Evolutionary conservation across 352 stramenopile genomes (phyloP).

Genomic region (Phytophthora agathidicida): DNA sequence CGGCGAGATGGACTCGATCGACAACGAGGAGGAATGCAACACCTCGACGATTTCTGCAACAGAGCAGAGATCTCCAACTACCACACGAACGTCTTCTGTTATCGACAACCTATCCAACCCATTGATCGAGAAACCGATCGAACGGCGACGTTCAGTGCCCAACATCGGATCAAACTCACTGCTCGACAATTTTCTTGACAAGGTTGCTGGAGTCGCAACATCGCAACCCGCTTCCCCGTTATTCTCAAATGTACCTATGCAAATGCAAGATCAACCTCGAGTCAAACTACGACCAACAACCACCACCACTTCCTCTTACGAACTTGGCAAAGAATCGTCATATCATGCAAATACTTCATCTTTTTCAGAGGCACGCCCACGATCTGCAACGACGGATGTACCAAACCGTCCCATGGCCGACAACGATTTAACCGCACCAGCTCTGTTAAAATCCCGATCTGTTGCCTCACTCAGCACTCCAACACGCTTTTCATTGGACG

Average conservation of each 20-base stretch:
- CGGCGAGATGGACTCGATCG: constrained; percentile 35
- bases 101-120: background rate
- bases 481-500: constrained; percentile 45
- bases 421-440: background rate
- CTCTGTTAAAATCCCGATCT: constrained; percentile 14
- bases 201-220: constrained; percentile 13
- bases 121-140: constrained; percentile 2
- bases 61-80: background rate
- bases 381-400: constrained; percentile 20
- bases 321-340: constrained; percentile 1
- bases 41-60: too few relatives aligned
- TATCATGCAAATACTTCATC: background rate
- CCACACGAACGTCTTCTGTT: background rate
- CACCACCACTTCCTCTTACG: background rate
- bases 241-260: too few relatives aligned
- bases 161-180: constrained; percentile 13
- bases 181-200: constrained; percentile 38
- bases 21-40: too few relatives aligned
- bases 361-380: constrained; percentile 3
- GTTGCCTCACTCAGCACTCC: constrained; percentile 1
- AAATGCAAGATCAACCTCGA: background rate
- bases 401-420: background rate
- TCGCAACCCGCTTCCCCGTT: background rate
- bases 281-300: constrained; percentile 5
- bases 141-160: constrained; percentile 13